phyloP scores from a whole-genome alignment of 169 alveolate species.

The Plasmodium inui region DNA sequence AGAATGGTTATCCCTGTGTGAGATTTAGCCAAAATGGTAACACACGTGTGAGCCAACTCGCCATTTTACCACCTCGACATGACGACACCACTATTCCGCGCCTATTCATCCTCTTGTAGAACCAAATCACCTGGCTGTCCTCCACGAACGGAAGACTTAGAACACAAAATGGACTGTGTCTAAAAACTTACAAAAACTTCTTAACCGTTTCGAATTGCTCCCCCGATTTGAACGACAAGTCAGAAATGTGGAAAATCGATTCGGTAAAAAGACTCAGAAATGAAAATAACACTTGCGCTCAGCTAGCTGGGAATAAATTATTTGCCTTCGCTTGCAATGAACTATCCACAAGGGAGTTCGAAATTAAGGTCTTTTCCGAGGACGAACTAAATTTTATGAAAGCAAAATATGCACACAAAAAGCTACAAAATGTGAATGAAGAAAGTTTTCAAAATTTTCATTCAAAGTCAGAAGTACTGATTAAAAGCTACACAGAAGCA shows the following conservation, averaged over 20 bases:
- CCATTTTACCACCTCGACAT: neutral
- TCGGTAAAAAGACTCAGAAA: constrained; percentile 42
- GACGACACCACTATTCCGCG: neutral
- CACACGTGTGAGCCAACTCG: neutral
- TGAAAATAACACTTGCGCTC: constrained; percentile 62
- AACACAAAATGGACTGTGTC: constrained; percentile 62
- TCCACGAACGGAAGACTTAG: constrained; percentile 31
- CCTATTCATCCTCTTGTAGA: constrained; percentile 1
- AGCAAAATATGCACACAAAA: constrained; percentile 69
- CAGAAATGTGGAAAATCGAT: constrained; percentile 70
- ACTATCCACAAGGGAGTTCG: constrained; percentile 56
- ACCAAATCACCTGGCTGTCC: constrained; percentile 46
- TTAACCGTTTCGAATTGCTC: constrained; percentile 57
- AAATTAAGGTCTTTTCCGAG: constrained; percentile 10
- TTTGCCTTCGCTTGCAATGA: constrained; percentile 59
- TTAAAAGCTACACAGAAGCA: constrained; percentile 18
- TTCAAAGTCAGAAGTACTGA: constrained; percentile 13
- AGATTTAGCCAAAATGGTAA: neutral
- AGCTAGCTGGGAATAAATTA: constrained; percentile 62
- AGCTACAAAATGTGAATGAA: constrained; percentile 45
- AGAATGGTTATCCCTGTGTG: neutral
- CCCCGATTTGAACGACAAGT: constrained; percentile 50
- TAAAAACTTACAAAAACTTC: constrained; percentile 67
- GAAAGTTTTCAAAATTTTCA: constrained; percentile 3
- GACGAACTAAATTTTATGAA: constrained; percentile 68